phyloP scores from a whole-genome alignment of 805 yeast genomes.

The Candida hungchunana region DNA sequence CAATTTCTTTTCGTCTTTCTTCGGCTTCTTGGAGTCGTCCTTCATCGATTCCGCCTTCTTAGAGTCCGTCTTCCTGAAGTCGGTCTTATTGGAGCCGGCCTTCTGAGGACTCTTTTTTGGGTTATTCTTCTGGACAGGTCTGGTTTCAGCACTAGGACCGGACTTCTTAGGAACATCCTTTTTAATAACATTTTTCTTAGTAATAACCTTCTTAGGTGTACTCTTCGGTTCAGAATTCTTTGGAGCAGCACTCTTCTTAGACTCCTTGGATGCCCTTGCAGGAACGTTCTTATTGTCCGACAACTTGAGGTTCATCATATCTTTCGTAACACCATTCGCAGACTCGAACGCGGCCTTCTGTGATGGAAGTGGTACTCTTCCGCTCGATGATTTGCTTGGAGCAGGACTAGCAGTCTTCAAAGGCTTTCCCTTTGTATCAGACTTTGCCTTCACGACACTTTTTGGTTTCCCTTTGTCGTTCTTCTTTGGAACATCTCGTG shows the following conservation, averaged over 20 bases:
- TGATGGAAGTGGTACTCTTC: too few species aligned
- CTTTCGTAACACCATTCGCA: too few species aligned
- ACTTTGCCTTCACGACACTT: not conserved
- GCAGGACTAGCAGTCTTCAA: too few species aligned
- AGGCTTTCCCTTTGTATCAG: not conserved
- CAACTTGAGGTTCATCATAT: too few species aligned
- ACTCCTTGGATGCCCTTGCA: too few species aligned
- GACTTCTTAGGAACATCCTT: conserved; percentile 1
- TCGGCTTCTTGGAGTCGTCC: not conserved
- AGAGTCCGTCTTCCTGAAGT: not conserved
- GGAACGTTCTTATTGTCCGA: too few species aligned
- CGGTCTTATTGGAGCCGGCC: conserved; percentile 2
- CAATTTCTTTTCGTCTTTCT: not conserved
- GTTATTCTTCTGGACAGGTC: not conserved
- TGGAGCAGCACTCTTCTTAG: too few species aligned
- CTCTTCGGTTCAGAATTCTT: too few species aligned
- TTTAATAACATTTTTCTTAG: not conserved
- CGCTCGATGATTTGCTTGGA: too few species aligned
- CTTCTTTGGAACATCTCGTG: not conserved
- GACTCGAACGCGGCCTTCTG: too few species aligned
- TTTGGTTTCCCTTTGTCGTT: not conserved
- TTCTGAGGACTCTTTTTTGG: conserved; percentile 3
- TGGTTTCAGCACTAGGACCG: too few species aligned
- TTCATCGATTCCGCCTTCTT: not conserved
- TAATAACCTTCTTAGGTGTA: too few species aligned